Conservation (phyloP, 1,284 basidiomycete genomes). For the Caloboletus inedulis region DNA sequence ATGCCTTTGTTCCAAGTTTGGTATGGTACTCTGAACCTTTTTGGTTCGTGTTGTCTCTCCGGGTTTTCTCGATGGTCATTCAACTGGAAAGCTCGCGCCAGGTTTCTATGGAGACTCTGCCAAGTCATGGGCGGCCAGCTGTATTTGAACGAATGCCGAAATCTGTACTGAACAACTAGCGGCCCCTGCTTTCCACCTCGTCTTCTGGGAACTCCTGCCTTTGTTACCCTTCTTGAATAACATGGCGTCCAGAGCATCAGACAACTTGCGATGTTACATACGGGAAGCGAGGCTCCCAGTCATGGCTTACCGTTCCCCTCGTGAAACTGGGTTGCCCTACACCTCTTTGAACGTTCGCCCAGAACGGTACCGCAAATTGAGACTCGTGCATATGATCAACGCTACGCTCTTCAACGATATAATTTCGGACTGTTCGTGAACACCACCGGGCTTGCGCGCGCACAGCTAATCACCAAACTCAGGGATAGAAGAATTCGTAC, state of each 20-base stretch:
- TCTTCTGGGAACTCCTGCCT: not conserved
- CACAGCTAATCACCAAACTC: conserved; percentile 6
- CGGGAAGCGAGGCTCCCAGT: conserved; percentile 46
- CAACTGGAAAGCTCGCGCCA: not conserved
- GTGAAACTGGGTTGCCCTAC: conserved; percentile 44
- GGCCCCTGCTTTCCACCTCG: not conserved
- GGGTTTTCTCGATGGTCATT: not conserved
- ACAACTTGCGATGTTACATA: conserved; percentile 49
- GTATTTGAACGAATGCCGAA: not conserved
- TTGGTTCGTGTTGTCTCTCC: conserved; percentile 16
- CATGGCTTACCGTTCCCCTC: conserved; percentile 38
- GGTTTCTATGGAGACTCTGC: conserved; percentile 24
- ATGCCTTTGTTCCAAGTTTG: conserved; percentile 7
- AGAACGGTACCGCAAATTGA: conserved; percentile 47
- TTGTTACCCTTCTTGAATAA: not conserved
- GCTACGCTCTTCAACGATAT: conserved; percentile 29
- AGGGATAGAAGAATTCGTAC: conserved; percentile 41
- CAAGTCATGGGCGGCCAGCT: not conserved
- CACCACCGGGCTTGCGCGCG: not conserved
- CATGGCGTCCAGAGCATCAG: conserved; percentile 35
- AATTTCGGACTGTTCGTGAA: conserved; percentile 38
- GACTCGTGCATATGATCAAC: conserved; percentile 41
- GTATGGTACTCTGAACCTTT: conserved; percentile 2
- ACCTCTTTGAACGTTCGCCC: conserved; percentile 45
- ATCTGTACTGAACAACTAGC: not conserved